A percentile compares a stretch with the other conserved stretches of the same genome.
Evolutionary conservation across 164 flowering plant genomes (phyloP).

Genomic region (Hamamelis virginiana): DNA sequence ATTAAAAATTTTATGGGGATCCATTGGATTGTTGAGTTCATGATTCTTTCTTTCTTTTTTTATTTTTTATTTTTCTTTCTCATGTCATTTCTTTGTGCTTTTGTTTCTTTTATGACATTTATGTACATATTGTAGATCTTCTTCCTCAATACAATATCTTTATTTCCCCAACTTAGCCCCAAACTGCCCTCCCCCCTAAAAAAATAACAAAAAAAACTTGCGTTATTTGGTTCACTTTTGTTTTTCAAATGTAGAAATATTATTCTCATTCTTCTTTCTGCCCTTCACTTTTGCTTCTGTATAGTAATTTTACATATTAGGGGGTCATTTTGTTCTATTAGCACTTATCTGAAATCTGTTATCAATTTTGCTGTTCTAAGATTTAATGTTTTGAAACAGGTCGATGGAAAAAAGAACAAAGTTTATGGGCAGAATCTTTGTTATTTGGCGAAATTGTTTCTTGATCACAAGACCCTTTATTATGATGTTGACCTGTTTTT

Average conservation of each 20-base stretch:
- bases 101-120: too few species aligned
- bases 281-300: not conserved
- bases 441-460: conserved; percentile 91
- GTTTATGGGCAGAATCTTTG: conserved; percentile 97
- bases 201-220: too few species aligned
- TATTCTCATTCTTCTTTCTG: not conserved
- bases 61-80: too few species aligned
- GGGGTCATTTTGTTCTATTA: not conserved
- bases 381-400: conserved; percentile 45
- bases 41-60: not conserved
- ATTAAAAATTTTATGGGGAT: too few species aligned
- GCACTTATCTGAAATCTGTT: not conserved
- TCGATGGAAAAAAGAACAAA: conserved; percentile 99
- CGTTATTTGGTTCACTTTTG: not conserved
- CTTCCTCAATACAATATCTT: too few species aligned
- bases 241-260: not conserved
- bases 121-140: too few species aligned
- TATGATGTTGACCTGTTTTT: conserved; percentile 96
- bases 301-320: not conserved
- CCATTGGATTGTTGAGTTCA: not conserved
- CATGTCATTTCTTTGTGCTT: not conserved
- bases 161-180: too few species aligned
- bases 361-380: not conserved
- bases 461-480: conserved; percentile 98
- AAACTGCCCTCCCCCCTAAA: too few species aligned